Conservation (phyloP, 768 basidiomycete species). For the Amanita thiersii region DNA sequence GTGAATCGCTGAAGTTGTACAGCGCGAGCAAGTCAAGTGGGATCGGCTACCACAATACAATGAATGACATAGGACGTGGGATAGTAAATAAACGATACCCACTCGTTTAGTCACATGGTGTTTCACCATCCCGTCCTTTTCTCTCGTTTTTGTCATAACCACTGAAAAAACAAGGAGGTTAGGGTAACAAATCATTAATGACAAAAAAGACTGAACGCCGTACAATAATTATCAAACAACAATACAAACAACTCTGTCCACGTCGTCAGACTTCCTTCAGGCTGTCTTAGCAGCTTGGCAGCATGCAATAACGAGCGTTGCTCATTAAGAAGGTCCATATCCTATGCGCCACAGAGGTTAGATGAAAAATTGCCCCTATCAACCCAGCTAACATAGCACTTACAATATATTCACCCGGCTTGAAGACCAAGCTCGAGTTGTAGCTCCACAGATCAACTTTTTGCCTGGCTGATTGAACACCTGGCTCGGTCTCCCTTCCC, state of each 20-base stretch:
- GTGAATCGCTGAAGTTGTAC: slow-evolving; percentile 73
- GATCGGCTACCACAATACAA: slow-evolving; percentile 55
- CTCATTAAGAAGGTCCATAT: slow-evolving; percentile 85
- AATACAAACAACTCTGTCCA: slow-evolving; percentile 89
- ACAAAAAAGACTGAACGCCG: slow-evolving; percentile 25
- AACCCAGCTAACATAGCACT: slow-evolving; percentile 15
- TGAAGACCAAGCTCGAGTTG: slow-evolving; percentile 72
- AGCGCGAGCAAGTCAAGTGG: slow-evolving; percentile 86
- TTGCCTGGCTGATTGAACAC: slow-evolving; percentile 75
- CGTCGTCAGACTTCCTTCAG: slow-evolving; percentile 80
- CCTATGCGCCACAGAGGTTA: too few species aligned
- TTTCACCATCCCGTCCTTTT: slow-evolving; percentile 65
- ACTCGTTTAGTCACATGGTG: slow-evolving; percentile 80
- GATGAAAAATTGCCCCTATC: too few species aligned
- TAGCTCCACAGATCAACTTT: slow-evolving; percentile 90
- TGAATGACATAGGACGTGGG: slow-evolving; percentile 9
- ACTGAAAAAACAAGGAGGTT: slow-evolving; percentile 39
- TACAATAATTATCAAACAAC: slow-evolving; percentile 92
- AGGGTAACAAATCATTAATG: background rate
- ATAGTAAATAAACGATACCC: slow-evolving; percentile 17
- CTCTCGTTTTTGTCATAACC: slow-evolving; percentile 82
- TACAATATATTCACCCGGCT: slow-evolving; percentile 64
- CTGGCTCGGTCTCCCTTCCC: slow-evolving; percentile 83
- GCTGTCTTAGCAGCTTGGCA: slow-evolving; percentile 77
- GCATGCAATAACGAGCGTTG: slow-evolving; percentile 79